Conservation (phyloP, 2,329 filamentous ascomycete species). For the Decorospora gaudefroyi region DNA sequence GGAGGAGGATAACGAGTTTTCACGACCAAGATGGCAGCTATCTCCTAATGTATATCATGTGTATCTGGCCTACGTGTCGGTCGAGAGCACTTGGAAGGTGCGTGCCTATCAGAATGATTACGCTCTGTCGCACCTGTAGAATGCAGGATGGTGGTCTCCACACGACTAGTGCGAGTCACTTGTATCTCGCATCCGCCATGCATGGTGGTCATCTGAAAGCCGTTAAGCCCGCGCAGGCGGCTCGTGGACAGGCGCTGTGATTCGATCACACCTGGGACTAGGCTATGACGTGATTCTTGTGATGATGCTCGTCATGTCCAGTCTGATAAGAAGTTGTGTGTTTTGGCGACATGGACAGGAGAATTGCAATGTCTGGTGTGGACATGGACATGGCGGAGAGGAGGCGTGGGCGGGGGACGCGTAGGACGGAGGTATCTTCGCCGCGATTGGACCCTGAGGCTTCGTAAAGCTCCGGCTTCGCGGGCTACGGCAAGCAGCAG, state of each 20-base stretch:
- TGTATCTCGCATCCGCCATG: conserved; percentile 8
- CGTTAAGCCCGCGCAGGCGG: conserved; percentile 2
- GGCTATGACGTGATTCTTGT: conserved; percentile 16
- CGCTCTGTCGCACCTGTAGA: conserved; percentile 1
- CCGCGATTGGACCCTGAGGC: conserved; percentile 17
- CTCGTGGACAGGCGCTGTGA: conserved; percentile 5
- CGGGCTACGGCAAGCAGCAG: conserved; percentile 14
- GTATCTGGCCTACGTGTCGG: background rate
- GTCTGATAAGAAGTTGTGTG: background rate
- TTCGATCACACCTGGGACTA: conserved; percentile 14
- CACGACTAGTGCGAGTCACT: conserved; percentile 13
- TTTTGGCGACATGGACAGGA: conserved; percentile 1
- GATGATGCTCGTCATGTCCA: background rate
- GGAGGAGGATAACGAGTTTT: conserved; percentile 13
- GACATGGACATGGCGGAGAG: background rate
- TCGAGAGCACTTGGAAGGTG: background rate
- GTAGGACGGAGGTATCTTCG: conserved; percentile 11
- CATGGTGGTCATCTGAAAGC: conserved; percentile 5
- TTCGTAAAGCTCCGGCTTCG: conserved; percentile 6
- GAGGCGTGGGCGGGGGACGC: conserved; percentile 10
- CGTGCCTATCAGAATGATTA: background rate
- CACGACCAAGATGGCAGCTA: conserved; percentile 14
- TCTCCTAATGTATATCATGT: conserved; percentile 9
- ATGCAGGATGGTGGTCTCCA: background rate
- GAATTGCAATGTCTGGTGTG: background rate